Evolutionary conservation across 2,329 filamentous ascomycete genomes (phyloP), one percentile per base, ranked within the genome.

Genomic region (Aspergillus sp.): DNA sequence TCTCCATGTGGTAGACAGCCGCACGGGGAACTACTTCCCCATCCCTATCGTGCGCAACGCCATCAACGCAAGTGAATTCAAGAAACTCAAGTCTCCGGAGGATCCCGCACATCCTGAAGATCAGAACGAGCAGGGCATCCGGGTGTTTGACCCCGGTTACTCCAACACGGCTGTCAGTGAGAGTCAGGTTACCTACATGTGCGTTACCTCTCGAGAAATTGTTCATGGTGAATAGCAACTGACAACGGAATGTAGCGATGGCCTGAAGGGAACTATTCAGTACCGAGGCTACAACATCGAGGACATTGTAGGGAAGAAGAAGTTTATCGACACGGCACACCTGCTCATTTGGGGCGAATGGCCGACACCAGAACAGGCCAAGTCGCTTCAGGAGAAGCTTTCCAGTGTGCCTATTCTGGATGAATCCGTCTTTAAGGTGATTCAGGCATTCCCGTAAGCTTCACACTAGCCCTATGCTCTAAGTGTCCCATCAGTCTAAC

Each of bases 1-100:
- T 3, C 44, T 49, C 10, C 62, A 96, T n/a, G 27, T 30, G 5
- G 17, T 21, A 8, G 54, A 57, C 27, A 38, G 36, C 27, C 54
- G 54, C 17, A 57, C 54, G 8, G 54, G 41, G 5, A 15, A 32
- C 6, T 57, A 48, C 13, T 57, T 49, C 27, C 17, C 17, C 4
- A 57, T 57, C 17, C 54, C 54, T 10, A 57, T 57, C 15, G 11
- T 49, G 17, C 39, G 38, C 42, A 57, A 57, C 17, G 42, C 54
- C 27, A 49, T 57, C 27, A 48, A 57, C n/a, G 54, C 54, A 5
- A 57, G 41, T 17, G 54, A 57, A 8, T 39, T 57, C 27, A 48
- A 49, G 13, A 19, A 25, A 17, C 17, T 57, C 7, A 30, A 32
- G 7, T 25, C 54, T 5, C 41, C 54, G 8, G 27, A 49, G 7